These are phyloP conservation scores for Ephemerocybe angulata DNA, from an alignment of 768 basidiomycete species.

Conservation along the genomic window DNA sequence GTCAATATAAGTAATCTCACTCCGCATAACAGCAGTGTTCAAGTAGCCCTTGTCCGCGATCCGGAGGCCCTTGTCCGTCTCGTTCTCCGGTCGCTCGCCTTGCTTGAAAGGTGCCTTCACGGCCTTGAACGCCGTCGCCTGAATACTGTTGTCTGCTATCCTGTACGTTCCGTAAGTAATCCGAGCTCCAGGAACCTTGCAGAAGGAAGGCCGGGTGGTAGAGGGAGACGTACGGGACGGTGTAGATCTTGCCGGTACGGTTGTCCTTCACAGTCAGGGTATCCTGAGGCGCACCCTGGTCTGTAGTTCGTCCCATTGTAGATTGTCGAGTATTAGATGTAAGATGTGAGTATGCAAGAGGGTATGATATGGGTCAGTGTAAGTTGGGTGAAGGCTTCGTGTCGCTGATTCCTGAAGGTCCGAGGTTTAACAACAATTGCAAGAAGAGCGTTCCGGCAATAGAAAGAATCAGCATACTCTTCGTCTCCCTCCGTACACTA, in stretches of 20 bases:
- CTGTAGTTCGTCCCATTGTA: constrained; percentile 28
- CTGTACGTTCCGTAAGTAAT: constrained; percentile 32
- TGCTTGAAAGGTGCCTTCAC: constrained; percentile 56
- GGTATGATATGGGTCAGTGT: too few species aligned
- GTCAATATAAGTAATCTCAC: constrained; percentile 87
- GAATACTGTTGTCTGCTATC: constrained; percentile 75
- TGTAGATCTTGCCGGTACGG: constrained; percentile 77
- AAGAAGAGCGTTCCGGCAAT: neutral
- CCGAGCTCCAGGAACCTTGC: neutral
- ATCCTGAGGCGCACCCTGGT: constrained; percentile 18
- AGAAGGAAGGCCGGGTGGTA: neutral
- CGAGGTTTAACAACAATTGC: neutral
- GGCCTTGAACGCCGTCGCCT: constrained; percentile 77
- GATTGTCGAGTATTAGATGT: too few species aligned
- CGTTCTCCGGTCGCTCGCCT: constrained; percentile 74
- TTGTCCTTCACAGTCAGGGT: constrained; percentile 74
- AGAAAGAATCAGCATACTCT: too few species aligned
- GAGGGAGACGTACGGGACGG: constrained; percentile 55
- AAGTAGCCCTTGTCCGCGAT: constrained; percentile 78
- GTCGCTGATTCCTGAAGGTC: too few species aligned
- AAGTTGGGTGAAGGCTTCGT: too few species aligned
- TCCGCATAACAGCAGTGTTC: constrained; percentile 78
- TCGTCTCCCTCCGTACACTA: too few species aligned
- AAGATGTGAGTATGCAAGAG: too few species aligned
- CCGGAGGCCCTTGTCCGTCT: constrained; percentile 76